These are phyloP conservation scores for Aspergillus bridgeri DNA, from an alignment of 495 filamentous ascomycete species.

Conservation along the genomic window DNA sequence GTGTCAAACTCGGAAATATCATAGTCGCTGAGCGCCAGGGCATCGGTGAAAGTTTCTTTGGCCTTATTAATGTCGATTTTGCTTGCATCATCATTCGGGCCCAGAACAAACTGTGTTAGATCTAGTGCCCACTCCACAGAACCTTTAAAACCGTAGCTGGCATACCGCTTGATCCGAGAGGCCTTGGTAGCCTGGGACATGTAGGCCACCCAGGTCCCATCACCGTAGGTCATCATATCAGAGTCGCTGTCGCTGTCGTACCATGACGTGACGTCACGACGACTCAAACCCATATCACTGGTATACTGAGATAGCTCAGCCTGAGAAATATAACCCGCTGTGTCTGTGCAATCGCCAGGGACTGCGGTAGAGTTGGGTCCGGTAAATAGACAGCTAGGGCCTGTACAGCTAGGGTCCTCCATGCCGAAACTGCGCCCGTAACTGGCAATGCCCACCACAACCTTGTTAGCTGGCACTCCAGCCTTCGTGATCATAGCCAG, in stretches of 20 bases:
- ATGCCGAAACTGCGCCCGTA: constrained; percentile 25
- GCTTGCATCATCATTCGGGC: no score
- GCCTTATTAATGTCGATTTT: no score
- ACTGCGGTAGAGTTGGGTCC: constrained; percentile 6
- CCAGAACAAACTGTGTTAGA: no score
- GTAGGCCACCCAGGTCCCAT: constrained; percentile 42
- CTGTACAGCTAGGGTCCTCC: constrained; percentile 15
- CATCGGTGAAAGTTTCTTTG: no score
- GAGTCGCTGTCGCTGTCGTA: constrained; percentile 21
- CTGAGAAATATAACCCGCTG: constrained; percentile 24
- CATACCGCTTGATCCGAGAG: no score
- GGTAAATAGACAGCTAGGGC: constrained; percentile 4
- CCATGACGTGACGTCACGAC: not conserved
- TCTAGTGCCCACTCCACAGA: no score
- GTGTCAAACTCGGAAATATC: no score
- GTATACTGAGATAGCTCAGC: no score
- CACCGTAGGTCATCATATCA: constrained; percentile 41
- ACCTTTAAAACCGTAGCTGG: no score
- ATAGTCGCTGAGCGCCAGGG: no score
- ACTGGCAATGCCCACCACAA: constrained; percentile 36
- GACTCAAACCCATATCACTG: constrained; percentile 5
- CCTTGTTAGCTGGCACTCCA: constrained; percentile 36
- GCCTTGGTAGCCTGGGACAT: no score
- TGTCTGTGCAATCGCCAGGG: constrained; percentile 13
- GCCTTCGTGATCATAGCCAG: constrained; percentile 51